Percentiles rank a stretch among this genome's conserved stretches.
phyloP scores from a whole-genome alignment of 116 monocot genomes.

The Posidonia oceanica region DNA sequence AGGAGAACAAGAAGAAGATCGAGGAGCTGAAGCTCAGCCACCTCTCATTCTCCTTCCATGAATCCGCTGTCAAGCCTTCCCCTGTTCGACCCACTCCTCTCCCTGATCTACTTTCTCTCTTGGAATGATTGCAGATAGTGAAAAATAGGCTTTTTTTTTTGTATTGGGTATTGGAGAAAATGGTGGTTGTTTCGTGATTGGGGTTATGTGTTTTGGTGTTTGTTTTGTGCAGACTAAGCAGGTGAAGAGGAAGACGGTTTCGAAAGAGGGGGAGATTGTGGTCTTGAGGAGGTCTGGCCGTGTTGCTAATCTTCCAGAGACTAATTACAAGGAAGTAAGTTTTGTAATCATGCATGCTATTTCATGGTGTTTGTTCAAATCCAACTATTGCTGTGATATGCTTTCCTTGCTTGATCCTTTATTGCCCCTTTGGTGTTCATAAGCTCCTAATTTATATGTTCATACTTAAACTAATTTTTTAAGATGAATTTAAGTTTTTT shows the following conservation, averaged over 20 bases:
- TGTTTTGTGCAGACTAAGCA: constrained; percentile 24
- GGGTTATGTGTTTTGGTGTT: background rate
- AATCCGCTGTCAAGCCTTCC: constrained; percentile 11
- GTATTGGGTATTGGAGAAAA: no score
- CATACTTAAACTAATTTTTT: no score
- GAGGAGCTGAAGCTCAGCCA: constrained; percentile 65
- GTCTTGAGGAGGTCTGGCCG: constrained; percentile 40
- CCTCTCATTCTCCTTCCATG: constrained; percentile 31
- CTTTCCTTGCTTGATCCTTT: no score
- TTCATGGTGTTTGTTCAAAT: no score
- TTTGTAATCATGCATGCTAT: background rate
- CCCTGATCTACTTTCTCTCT: no score
- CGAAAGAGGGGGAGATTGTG: constrained; percentile 3
- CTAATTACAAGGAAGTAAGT: constrained; percentile 20
- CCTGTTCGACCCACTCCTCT: constrained; percentile 16
- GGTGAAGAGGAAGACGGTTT: constrained; percentile 21
- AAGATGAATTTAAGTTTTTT: background rate
- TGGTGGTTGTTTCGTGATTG: background rate
- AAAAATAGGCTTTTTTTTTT: no score
- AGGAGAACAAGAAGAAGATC: constrained; percentile 85
- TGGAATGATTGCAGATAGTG: no score
- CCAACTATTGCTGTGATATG: no score
- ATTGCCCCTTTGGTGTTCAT: no score
- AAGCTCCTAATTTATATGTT: no score
- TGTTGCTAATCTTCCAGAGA: constrained; percentile 28